phyloP scores from a whole-genome alignment of 1,284 basidiomycete genomes.

The Xerocomus nothofagi region DNA sequence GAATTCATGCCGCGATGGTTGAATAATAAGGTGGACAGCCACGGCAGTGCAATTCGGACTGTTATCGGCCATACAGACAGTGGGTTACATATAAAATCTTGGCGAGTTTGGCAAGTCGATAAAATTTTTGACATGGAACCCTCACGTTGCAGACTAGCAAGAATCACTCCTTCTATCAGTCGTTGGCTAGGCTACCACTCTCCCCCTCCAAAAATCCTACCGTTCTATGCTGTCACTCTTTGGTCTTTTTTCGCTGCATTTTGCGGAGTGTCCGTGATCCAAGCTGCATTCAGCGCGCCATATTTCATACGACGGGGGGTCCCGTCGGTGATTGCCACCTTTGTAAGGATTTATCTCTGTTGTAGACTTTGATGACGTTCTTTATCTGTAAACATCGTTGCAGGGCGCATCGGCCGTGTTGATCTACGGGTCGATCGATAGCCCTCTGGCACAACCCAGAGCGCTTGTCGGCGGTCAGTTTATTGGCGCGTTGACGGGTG shows the following conservation, averaged over 20 bases:
- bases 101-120: neutral
- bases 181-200: constrained; percentile 19
- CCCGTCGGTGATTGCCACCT: constrained; percentile 38
- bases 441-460: constrained; percentile 63
- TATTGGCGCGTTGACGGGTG: constrained; percentile 36
- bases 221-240: constrained; percentile 3
- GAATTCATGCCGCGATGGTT: too few relatives aligned
- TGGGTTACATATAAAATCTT: neutral
- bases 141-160: neutral
- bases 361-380: neutral
- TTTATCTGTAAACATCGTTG: constrained; percentile 47
- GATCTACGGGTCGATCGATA: constrained; percentile 57
- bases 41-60: too few relatives aligned
- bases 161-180: constrained; percentile 5
- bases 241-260: constrained; percentile 55
- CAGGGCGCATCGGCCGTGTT: constrained; percentile 64
- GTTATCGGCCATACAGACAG: too few relatives aligned
- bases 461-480: constrained; percentile 45
- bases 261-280: constrained; percentile 54
- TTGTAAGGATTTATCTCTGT: constrained; percentile 16
- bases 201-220: constrained; percentile 6
- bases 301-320: constrained; percentile 51
- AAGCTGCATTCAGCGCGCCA: constrained; percentile 51
- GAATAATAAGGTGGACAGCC: too few relatives aligned
- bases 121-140: constrained; percentile 1